Base-by-base conservation (phyloP, 2,329 filamentous ascomycete species). In the Calonectria pseudoturangicola region DNA sequence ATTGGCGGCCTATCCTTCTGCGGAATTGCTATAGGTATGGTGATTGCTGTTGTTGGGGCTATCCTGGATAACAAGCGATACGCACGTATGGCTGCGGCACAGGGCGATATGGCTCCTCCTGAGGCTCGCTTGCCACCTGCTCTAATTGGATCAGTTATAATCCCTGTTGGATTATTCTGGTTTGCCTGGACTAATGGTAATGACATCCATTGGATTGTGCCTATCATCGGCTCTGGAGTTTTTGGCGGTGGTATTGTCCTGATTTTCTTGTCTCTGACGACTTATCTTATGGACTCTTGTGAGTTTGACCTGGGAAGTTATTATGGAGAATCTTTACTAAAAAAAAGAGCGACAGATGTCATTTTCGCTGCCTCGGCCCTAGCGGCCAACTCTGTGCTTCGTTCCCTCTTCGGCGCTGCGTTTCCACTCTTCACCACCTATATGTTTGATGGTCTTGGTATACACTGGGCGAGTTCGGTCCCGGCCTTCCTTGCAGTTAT, bases 281-380 rank as follows among this genome's bases (percentile, higher is more conserved):
- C 89, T 79, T 91, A 90, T 77, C 84, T 91, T 2, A 88, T 91
- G 72, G 90, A 92, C 75, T 80, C 79, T 65, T 88, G 41, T 43
- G 3, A 43, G 41, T 43, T 41, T 13, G 5, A 12, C 10, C 39
- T 10, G 12, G 15, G 10, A 13, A 13, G 6, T 41, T 10, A 13
- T 16, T 13, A 3, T 41, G 10, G 39, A 12, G 15, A 30, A 30
- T 30, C 4, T 41, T 13, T 41, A 16, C 39, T 41, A 41, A 41
- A 16, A 13, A 3, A 13, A n/a, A n/a, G n/a, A n/a, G 39, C 39
- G 30, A 30, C 30, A 41, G 39, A 93, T 81, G 91, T 90, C 56
- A 92, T 95, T 77, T 95, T 92, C 76, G 93, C 94, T 0, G 93
- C 93, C 0, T 93, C 90, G 0, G 92, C 91, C 0, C 85, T 94